Evolutionary conservation across 1,284 basidiomycete species (phyloP).

Genomic region (Cutaneotrichosporon sp.): DNA sequence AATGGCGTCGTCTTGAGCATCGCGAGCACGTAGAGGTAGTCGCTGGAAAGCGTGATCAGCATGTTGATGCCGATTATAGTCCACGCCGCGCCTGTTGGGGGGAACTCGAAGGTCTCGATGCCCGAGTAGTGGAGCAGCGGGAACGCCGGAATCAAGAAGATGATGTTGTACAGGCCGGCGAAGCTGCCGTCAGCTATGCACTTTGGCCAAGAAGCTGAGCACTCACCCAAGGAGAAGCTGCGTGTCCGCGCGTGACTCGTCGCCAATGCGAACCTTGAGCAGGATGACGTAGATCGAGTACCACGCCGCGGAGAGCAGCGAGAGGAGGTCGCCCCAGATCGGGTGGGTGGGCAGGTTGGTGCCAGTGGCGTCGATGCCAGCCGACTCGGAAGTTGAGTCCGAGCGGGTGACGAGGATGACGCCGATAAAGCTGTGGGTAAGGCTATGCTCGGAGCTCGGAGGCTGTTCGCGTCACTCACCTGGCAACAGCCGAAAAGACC

Average conservation of each 20-base stretch:
- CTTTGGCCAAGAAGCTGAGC: constrained; percentile 1
- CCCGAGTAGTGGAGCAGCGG: constrained; percentile 75
- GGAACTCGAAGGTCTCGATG: constrained; percentile 74
- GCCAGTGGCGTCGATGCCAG: constrained; percentile 12
- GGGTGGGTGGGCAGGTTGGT: constrained; percentile 36
- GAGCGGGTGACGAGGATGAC: constrained; percentile 83
- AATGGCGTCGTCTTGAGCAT: constrained; percentile 97
- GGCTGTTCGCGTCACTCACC: constrained; percentile 59
- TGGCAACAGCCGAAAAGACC: constrained; percentile 74
- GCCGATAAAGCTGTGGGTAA: constrained; percentile 69
- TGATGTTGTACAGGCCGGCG: constrained; percentile 86
- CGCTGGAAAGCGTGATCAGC: constrained; percentile 78
- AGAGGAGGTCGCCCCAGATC: constrained; percentile 73
- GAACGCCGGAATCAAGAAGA: constrained; percentile 78
- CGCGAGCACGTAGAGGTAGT: constrained; percentile 81
- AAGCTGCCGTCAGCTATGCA: constrained; percentile 57
- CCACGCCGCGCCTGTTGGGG: constrained; percentile 63
- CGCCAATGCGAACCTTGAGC: constrained; percentile 81
- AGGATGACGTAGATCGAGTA: constrained; percentile 92
- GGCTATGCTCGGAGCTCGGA: constrained; percentile 16
- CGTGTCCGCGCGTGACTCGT: constrained; percentile 87
- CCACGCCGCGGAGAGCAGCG: constrained; percentile 77
- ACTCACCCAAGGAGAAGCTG: constrained; percentile 80
- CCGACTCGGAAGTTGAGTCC: constrained; percentile 59
- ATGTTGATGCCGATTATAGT: constrained; percentile 77